These are phyloP conservation scores for Aspergillus funiculosus DNA, from an alignment of 495 filamentous ascomycete species.

Conservation along the genomic window DNA sequence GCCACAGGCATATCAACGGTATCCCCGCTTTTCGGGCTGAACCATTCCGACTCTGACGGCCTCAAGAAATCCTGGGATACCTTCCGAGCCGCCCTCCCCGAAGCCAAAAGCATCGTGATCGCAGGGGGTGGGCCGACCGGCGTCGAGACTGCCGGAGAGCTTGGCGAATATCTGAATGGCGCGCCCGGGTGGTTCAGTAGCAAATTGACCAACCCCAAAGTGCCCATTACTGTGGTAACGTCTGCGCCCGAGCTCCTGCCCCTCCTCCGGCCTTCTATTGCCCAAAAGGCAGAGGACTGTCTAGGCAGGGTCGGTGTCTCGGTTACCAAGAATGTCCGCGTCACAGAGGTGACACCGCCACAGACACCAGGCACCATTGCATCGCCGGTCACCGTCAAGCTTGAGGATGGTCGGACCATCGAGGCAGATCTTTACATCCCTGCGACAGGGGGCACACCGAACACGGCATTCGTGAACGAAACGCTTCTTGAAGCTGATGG, in stretches of 20 bases:
- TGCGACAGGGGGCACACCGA: constrained; percentile 40
- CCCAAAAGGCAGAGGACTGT: constrained; percentile 34
- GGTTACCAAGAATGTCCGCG: constrained; percentile 34
- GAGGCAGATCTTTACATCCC: constrained; percentile 46
- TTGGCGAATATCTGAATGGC: constrained; percentile 47
- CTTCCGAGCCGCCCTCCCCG: constrained; percentile 36
- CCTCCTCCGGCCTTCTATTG: constrained; percentile 29
- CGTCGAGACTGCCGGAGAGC: constrained; percentile 48
- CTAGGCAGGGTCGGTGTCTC: constrained; percentile 41
- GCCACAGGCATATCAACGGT: constrained; percentile 32
- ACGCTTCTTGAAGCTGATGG: constrained; percentile 30
- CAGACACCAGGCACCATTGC: constrained; percentile 12
- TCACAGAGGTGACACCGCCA: constrained; percentile 18
- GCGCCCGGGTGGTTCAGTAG: constrained; percentile 24
- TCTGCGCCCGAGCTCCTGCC: constrained; percentile 42
- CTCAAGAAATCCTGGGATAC: constrained; percentile 23
- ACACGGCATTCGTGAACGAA: constrained; percentile 36
- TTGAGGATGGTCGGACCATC: constrained; percentile 33
- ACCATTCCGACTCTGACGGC: constrained; percentile 5
- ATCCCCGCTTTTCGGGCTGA: constrained; percentile 29
- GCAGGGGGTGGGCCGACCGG: constrained; percentile 36
- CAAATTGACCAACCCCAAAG: constrained; percentile 29
- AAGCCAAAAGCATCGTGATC: constrained; percentile 40
- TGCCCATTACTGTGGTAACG: constrained; percentile 41
- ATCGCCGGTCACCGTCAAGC: constrained; percentile 24